Base-by-base conservation (phyloP, 2,329 filamentous ascomycete species). In the Piedraia hortae region DNA sequence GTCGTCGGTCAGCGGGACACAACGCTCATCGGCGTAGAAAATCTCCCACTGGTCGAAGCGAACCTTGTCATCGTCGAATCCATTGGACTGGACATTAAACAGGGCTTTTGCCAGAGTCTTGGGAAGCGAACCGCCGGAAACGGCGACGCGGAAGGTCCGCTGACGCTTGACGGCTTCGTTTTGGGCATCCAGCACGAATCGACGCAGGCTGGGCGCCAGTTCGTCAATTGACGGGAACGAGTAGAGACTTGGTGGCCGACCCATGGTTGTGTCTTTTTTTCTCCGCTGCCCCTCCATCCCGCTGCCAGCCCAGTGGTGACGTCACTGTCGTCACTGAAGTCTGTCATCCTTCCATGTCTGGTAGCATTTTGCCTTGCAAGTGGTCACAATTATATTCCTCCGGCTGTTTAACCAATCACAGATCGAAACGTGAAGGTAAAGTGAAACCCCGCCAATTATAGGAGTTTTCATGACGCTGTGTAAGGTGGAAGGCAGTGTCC, bases 1-100 rank as follows among this genome's bases (percentile, higher is more conserved):
- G 33, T 64, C 59, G 50, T 93, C 71, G 46, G 85, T 68, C 34
- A 91, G 67, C 11, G 85, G 73, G 23, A 93, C 85, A 35, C 75
- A 75, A 40, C 85, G 74, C 57, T 97, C 85, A 44, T 97, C 85
- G 41, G 82, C 82, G 48, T 91, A 93, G 59, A 93, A 97, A 41
- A 97, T 75, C 40, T 93, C 74, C 85, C 85, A 97, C 46, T 74
- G 77, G 43, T 59, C 54, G 48, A 88, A 90, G 37, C 71, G 56
- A 34, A 80, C 49, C 3, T 52, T 57, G 41, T 78, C 73, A 25
- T 67, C 50, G 16, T 41, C 34, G 16, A 43, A 46, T 21, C 48
- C 53, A 28, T 53, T 46, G 49, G 48, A 33, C 5, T 34, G 30
- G n/a, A 35, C 29, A 7, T 12, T 14, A 12, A 93, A 62, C 6